Conservation (phyloP, 1,284 basidiomycete species). For the Laetiporus sulphureus region DNA sequence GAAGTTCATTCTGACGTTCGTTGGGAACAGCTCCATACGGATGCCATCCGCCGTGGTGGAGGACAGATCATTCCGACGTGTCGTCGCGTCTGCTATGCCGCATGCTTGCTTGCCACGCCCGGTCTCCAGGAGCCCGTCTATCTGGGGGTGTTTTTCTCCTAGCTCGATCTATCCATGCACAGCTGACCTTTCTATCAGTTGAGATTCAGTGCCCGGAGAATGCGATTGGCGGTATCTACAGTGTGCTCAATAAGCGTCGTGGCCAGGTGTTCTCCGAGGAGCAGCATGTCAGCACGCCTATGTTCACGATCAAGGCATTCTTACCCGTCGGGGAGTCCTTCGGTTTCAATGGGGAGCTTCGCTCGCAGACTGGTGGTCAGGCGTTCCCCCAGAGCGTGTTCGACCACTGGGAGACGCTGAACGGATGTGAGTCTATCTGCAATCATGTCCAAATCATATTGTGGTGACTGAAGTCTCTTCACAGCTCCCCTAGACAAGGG, state of each 20-base stretch:
- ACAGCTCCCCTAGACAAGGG: conserved; percentile 77
- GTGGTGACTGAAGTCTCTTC: conserved; percentile 5
- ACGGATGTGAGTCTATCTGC: conserved; percentile 53
- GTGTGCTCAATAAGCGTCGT: conserved; percentile 92
- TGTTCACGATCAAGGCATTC: conserved; percentile 99
- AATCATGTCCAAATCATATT: conserved; percentile 16
- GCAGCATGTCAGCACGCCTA: conserved; percentile 95
- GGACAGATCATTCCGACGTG: conserved; percentile 98
- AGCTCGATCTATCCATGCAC: not conserved
- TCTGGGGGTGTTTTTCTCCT: conserved; percentile 53
- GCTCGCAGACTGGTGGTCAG: conserved; percentile 91
- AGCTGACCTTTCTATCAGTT: conserved; percentile 35
- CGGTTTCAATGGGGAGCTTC: conserved; percentile 97
- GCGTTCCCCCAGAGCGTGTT: conserved; percentile 98
- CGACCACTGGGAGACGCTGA: conserved; percentile 87
- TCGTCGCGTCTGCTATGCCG: conserved; percentile 96
- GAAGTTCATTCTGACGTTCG: conserved; percentile 2
- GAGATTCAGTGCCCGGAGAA: conserved; percentile 99
- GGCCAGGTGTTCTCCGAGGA: conserved; percentile 98
- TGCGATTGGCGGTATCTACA: conserved; percentile 98
- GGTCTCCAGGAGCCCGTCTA: conserved; percentile 96
- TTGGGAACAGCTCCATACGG: conserved; percentile 76
- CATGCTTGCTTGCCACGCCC: conserved; percentile 87
- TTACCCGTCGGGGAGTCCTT: conserved; percentile 97
- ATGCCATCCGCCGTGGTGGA: conserved; percentile 99